A percentile compares a stretch with the other conserved stretches of the same genome.
Conservation (phyloP, 352 stramenopile genomes). For the Globisporangium splendens region DNA sequence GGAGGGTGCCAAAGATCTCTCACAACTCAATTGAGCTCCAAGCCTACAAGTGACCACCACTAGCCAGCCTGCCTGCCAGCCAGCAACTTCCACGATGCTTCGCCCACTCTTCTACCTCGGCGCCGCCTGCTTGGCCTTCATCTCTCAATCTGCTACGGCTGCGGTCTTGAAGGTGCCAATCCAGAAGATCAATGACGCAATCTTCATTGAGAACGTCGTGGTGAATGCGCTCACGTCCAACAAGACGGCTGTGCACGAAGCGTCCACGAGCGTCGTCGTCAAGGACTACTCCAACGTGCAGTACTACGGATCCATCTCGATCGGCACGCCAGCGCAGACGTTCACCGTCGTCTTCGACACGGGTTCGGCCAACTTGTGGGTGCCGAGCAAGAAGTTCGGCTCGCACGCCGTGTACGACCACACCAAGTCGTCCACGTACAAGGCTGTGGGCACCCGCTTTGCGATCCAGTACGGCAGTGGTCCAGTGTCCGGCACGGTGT, state of each 20-base stretch:
- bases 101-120: background rate
- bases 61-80: no score
- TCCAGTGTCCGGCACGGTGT: conserved; percentile 73
- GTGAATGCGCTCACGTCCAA: background rate
- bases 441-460: conserved; percentile 71
- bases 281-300: conserved; percentile 92
- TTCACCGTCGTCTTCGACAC: conserved; percentile 37
- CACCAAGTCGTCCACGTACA: conserved; percentile 53
- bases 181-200: background rate
- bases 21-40: background rate
- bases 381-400: conserved; percentile 21
- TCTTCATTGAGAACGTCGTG: background rate
- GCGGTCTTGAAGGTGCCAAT: background rate
- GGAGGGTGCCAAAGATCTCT: background rate
- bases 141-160: background rate
- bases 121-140: background rate
- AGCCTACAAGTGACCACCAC: background rate
- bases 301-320: conserved; percentile 91
- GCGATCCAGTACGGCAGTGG: conserved; percentile 88
- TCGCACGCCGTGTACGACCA: conserved; percentile 58
- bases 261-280: conserved; percentile 61
- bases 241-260: no score
- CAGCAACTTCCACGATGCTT: background rate
- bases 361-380: conserved; percentile 30
- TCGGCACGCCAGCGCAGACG: conserved; percentile 27